Percentiles rank a stretch among this genome's conserved stretches.
phyloP scores from a whole-genome alignment of 2,329 filamentous ascomycete genomes.

The Aspergillus sp. region DNA sequence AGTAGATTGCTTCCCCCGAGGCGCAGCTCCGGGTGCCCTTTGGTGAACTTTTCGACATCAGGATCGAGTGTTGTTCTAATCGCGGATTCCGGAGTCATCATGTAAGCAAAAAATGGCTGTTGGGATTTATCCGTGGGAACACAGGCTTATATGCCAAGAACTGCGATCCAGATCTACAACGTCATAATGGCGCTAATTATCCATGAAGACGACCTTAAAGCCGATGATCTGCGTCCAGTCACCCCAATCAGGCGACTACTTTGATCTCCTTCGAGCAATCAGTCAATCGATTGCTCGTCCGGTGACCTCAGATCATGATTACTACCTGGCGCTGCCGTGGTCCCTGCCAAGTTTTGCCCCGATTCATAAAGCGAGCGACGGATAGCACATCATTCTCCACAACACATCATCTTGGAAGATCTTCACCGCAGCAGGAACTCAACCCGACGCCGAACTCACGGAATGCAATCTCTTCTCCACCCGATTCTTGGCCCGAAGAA shows the following conservation, averaged over 20 bases:
- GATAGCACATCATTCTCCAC: neutral
- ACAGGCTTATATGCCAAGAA: neutral
- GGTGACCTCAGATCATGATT: neutral
- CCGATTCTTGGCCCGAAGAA: constrained; percentile 43
- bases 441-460: neutral
- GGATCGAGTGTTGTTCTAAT: neutral
- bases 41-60: neutral
- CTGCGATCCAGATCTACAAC: neutral
- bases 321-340: neutral
- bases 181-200: constrained; percentile 1
- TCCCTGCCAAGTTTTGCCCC: neutral
- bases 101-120: neutral
- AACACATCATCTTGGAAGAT: neutral
- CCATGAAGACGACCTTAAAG: neutral
- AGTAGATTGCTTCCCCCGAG: neutral
- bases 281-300: neutral
- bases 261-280: neutral
- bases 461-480: constrained; percentile 33
- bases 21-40: neutral
- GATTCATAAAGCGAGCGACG: neutral
- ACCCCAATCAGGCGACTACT: neutral
- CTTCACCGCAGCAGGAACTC: neutral
- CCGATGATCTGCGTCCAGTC: neutral
- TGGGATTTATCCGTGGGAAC: neutral
- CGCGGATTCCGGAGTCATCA: neutral